These are phyloP conservation scores for Trichoderma gamsii DNA, from an alignment of 495 filamentous ascomycete genomes.

Conservation along the genomic window DNA sequence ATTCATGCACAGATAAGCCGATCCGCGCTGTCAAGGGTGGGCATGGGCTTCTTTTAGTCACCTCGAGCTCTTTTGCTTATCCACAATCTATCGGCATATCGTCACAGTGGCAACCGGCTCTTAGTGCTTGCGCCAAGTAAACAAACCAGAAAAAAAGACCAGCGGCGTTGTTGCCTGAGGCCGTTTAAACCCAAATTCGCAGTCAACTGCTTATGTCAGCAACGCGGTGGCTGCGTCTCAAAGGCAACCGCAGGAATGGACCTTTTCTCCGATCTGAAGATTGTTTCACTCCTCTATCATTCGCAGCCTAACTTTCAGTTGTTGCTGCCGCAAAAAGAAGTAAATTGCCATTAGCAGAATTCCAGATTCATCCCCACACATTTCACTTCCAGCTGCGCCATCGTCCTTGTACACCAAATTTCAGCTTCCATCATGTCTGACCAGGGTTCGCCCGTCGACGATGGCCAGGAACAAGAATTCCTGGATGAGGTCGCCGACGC, in stretches of 20 bases:
- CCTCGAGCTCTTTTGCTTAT: not conserved
- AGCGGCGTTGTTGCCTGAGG: not conserved
- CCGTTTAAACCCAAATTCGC: not conserved
- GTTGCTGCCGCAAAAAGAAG: not conserved
- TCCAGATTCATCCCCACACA: not conserved
- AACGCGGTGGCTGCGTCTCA: not conserved
- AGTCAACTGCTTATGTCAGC: slow-evolving; percentile 8
- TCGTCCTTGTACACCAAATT: not conserved
- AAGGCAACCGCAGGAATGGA: slow-evolving; percentile 7
- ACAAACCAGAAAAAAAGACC: not conserved
- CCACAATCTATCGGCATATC: not conserved
- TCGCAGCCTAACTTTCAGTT: not conserved
- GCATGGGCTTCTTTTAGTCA: not conserved
- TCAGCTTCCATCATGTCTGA: slow-evolving; percentile 37
- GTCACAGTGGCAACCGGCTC: not conserved
- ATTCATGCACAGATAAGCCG: not conserved
- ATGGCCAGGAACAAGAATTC: slow-evolving; percentile 34
- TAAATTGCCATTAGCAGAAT: not conserved
- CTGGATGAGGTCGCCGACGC: slow-evolving; percentile 35
- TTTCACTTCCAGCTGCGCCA: not conserved
- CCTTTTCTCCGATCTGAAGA: not conserved
- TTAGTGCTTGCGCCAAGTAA: not conserved
- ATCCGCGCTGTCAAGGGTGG: too few relatives aligned
- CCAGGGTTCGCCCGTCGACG: slow-evolving; percentile 30
- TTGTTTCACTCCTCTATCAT: not conserved